Evolutionary conservation across 805 yeast species (phyloP).

Genomic region (Pichia insulana): DNA sequence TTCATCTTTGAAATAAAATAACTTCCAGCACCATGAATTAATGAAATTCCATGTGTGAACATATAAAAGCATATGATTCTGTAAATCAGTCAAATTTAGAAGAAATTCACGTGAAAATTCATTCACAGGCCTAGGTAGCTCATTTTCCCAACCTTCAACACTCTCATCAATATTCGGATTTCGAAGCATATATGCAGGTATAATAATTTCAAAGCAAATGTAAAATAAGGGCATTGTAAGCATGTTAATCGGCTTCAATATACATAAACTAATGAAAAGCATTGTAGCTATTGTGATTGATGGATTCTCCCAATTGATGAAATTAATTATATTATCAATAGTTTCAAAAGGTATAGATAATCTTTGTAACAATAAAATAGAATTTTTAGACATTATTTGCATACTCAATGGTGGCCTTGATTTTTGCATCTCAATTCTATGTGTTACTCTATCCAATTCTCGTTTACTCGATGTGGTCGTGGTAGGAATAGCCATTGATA

Average conservation of each 20-base stretch:
- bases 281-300: slow-evolving; percentile 51
- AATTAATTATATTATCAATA: slow-evolving; percentile 45
- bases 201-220: slow-evolving; percentile 45
- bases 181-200: slow-evolving; percentile 53
- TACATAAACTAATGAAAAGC: slow-evolving; percentile 25
- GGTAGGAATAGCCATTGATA: slow-evolving; percentile 67
- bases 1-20: slow-evolving; percentile 59
- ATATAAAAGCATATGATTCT: slow-evolving; percentile 67
- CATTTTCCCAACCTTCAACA: slow-evolving; percentile 41
- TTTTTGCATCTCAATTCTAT: slow-evolving; percentile 52
- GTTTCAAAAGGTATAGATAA: slow-evolving; percentile 52
- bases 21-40: slow-evolving; percentile 39
- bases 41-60: slow-evolving; percentile 53
- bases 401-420: slow-evolving; percentile 62
- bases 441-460: slow-evolving; percentile 30
- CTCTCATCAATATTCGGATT: slow-evolving; percentile 44
- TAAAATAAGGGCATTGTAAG: slow-evolving; percentile 47
- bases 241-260: slow-evolving; percentile 53
- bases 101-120: slow-evolving; percentile 72
- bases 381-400: slow-evolving; percentile 59
- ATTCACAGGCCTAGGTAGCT: slow-evolving; percentile 61
- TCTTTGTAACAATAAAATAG: slow-evolving; percentile 54
- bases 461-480: slow-evolving; percentile 38
- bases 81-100: slow-evolving; percentile 73
- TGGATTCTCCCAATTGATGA: slow-evolving; percentile 60